Evolutionary conservation across 2,329 filamentous ascomycete genomes (phyloP).

Genomic region (Monosporascus sp.): DNA sequence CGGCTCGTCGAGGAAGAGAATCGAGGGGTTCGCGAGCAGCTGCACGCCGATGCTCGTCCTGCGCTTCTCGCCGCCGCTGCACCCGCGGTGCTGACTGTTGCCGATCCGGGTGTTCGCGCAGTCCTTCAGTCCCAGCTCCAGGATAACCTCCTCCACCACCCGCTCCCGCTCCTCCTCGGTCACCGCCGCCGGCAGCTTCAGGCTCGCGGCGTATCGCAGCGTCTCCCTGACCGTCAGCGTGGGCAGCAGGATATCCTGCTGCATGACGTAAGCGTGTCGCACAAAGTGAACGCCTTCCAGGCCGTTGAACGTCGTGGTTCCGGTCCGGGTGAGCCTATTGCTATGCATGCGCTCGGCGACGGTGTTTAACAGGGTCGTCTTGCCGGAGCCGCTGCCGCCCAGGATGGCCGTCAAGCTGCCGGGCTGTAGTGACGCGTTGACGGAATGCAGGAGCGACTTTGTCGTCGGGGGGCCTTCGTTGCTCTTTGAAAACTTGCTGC

Average conservation of each 20-base stretch:
- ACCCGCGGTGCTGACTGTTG: slow-evolving; percentile 65
- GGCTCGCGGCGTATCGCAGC: slow-evolving; percentile 64
- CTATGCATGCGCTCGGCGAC: slow-evolving; percentile 65
- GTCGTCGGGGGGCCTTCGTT: slow-evolving; percentile 21
- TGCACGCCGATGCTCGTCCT: slow-evolving; percentile 74
- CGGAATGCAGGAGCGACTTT: slow-evolving; percentile 55
- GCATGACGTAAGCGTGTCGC: slow-evolving; percentile 66
- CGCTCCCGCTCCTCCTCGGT: slow-evolving; percentile 51
- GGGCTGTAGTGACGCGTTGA: slow-evolving; percentile 57
- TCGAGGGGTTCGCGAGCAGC: slow-evolving; percentile 70
- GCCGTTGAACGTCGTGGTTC: slow-evolving; percentile 58
- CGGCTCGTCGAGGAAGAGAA: slow-evolving; percentile 74
- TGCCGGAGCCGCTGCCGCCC: slow-evolving; percentile 68
- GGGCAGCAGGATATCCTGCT: slow-evolving; percentile 69
- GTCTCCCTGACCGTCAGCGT: slow-evolving; percentile 73
- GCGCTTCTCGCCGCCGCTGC: slow-evolving; percentile 74
- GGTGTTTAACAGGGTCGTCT: slow-evolving; percentile 66
- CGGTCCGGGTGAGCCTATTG: slow-evolving; percentile 43
- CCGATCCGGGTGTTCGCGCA: slow-evolving; percentile 72
- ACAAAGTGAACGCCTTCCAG: slow-evolving; percentile 45
- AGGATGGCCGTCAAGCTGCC: slow-evolving; percentile 71
- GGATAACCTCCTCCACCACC: slow-evolving; percentile 71
- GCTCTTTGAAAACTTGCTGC: slow-evolving; percentile 26
- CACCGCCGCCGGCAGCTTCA: slow-evolving; percentile 61
- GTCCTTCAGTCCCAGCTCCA: slow-evolving; percentile 70